A percentile compares a stretch with the other conserved stretches of the same genome.
Conservation (phyloP, 2,329 filamentous ascomycete genomes). For the Aureobasidium uvarum region DNA sequence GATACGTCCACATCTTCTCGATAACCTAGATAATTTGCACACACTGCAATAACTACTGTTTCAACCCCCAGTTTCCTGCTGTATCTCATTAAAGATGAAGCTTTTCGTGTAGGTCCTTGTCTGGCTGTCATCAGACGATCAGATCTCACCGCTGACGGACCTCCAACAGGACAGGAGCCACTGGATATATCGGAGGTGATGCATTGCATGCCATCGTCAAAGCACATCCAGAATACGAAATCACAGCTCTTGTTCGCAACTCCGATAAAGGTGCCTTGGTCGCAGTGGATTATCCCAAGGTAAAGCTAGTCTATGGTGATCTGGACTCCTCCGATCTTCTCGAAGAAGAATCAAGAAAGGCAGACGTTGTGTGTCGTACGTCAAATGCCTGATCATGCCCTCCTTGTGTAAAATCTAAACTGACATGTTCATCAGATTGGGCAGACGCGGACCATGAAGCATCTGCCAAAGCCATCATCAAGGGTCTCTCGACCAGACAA, state of each 20-base stretch:
- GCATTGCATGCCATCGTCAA: slow-evolving; percentile 46
- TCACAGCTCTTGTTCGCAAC: slow-evolving; percentile 51
- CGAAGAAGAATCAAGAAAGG: slow-evolving; percentile 48
- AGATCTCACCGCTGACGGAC: background rate
- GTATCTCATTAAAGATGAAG: background rate
- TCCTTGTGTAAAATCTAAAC: background rate
- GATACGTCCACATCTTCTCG: background rate
- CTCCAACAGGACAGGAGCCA: slow-evolving; percentile 31
- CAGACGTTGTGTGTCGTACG: slow-evolving; percentile 53
- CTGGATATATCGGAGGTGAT: slow-evolving; percentile 50
- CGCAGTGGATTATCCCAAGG: slow-evolving; percentile 41
- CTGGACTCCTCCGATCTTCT: slow-evolving; percentile 49
- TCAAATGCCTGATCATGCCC: background rate
- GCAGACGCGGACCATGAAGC: slow-evolving; percentile 50
- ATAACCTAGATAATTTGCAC: background rate
- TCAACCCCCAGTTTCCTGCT: background rate
- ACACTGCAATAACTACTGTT: background rate
- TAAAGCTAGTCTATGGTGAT: slow-evolving; percentile 53
- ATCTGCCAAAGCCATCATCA: slow-evolving; percentile 52
- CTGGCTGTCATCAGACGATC: too few relatives aligned
- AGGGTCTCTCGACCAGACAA: slow-evolving; percentile 51
- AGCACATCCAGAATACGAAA: slow-evolving; percentile 51
- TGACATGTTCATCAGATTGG: slow-evolving; percentile 39
- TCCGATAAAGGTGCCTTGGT: slow-evolving; percentile 26
- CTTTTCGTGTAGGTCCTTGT: slow-evolving; percentile 3